phyloP scores from a whole-genome alignment of 2,329 filamentous ascomycete genomes.

The Thelonectria rubi region DNA sequence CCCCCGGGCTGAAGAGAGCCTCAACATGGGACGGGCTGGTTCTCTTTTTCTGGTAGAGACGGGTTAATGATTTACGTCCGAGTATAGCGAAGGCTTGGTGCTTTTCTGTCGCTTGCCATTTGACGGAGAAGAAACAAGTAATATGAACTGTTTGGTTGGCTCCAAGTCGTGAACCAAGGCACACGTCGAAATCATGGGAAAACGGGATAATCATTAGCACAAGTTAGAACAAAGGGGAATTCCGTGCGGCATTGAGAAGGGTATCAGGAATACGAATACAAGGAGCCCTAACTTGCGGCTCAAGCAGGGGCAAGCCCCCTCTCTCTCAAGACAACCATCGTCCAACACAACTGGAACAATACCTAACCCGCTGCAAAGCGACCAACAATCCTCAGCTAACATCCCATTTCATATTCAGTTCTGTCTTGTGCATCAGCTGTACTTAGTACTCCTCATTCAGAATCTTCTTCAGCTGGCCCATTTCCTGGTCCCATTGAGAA shows the following conservation, averaged over 20 bases:
- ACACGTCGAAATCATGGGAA: too few relatives aligned
- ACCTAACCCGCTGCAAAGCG: too few relatives aligned
- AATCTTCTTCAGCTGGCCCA: constrained; percentile 75
- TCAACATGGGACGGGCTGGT: constrained; percentile 10
- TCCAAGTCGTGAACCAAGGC: too few relatives aligned
- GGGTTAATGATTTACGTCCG: constrained; percentile 38
- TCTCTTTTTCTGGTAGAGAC: constrained; percentile 23
- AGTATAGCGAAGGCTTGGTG: constrained; percentile 19
- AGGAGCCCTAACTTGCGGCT: neutral
- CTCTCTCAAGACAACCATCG: neutral
- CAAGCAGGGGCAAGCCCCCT: constrained; percentile 5
- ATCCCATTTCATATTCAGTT: too few relatives aligned
- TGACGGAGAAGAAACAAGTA: constrained; percentile 27
- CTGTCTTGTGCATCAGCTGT: too few relatives aligned
- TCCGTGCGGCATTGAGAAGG: constrained; percentile 21
- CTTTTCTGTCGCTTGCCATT: constrained; percentile 36
- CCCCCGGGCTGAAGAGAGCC: too few relatives aligned
- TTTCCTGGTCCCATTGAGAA: constrained; percentile 76
- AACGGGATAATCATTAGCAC: neutral
- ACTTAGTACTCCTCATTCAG: constrained; percentile 54
- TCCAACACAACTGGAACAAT: neutral
- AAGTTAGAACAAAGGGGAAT: neutral
- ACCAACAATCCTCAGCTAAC: too few relatives aligned
- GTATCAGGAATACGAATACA: constrained; percentile 17
- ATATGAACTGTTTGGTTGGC: constrained; percentile 18